Evolutionary conservation across 768 basidiomycete species (phyloP), one percentile per base, ranked within the genome.

Genomic region (Russula brevipes): DNA sequence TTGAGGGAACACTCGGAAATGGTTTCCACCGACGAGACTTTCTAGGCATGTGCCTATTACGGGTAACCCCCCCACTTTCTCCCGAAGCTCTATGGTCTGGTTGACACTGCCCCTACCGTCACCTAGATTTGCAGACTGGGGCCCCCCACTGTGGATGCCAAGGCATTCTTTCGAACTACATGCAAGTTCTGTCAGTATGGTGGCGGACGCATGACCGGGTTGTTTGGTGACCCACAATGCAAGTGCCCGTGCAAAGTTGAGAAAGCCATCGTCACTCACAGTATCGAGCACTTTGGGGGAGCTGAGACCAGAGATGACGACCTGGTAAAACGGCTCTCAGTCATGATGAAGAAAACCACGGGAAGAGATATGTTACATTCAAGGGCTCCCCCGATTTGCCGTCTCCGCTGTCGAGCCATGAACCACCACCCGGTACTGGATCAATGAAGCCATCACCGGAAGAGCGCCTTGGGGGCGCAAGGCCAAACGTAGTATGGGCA

Each of bases 301-400:
- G 68, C 86, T 88, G 46, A 79, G 67, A 0, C 81, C 85, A 2
- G 87, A 89, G 59, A 89, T 80, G 65, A 89, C 87, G 51, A 88
- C 78, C 80, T 81, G 47, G 24, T 41, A 24, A 47, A 45, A 50
- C 17, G 14, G 39, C 17, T 47, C 56, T 55, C 42, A 50, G 8
- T 44, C 24, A n/a, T 36, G 36, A 24, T 31, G 12, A 4, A 5
- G 12, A 38, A 7, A 46, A 5, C 54, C 59, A 62, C 41, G 19
- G 24, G 6, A 17, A 1, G 24, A 7, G 10, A 45, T 3, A 12
- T 57, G 69, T 35, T 59, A 79, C 81, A 71, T 85, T 77, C 68
- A 82, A 63, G 14, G 79, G 76, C 70, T 76, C 78, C 11, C 77
- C 82, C 4, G 75, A 70, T 54, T 77, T 78, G 30, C 72, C 51